These are phyloP conservation scores for Phytophthora quininea DNA, from an alignment of 352 stramenopile species.

Conservation along the genomic window DNA sequence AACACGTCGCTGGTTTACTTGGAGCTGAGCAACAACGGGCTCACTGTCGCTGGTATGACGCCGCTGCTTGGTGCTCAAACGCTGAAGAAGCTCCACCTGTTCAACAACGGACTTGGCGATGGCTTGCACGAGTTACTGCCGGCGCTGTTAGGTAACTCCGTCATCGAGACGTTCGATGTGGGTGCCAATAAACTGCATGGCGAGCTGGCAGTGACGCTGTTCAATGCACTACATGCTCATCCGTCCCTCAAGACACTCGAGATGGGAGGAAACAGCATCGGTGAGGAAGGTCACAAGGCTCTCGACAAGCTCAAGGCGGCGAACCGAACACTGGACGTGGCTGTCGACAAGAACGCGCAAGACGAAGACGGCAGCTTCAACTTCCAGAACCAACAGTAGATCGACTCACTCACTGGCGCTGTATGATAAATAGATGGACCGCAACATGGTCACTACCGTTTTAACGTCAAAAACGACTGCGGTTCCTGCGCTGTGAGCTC, in stretches of 20 bases:
- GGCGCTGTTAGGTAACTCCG: slow-evolving; percentile 52
- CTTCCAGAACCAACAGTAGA: slow-evolving; percentile 35
- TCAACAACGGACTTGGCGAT: slow-evolving; percentile 75
- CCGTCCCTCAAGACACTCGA: slow-evolving; percentile 79
- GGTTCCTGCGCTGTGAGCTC: slow-evolving; percentile 1
- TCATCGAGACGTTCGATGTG: slow-evolving; percentile 67
- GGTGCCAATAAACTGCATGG: slow-evolving; percentile 78
- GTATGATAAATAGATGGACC: slow-evolving; percentile 41
- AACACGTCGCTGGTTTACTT: slow-evolving; percentile 59
- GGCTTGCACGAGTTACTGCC: slow-evolving; percentile 59
- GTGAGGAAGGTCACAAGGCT: slow-evolving; percentile 63
- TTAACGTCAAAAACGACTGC: slow-evolving; percentile 10
- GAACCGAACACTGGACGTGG: slow-evolving; percentile 72
- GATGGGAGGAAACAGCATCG: slow-evolving; percentile 85
- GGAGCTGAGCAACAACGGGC: slow-evolving; percentile 74
- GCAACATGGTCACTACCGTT: slow-evolving; percentile 22
- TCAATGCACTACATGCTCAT: slow-evolving; percentile 67
- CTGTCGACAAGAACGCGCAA: slow-evolving; percentile 81
- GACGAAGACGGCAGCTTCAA: slow-evolving; percentile 68
- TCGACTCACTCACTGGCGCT: slow-evolving; percentile 8
- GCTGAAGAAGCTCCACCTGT: slow-evolving; percentile 71
- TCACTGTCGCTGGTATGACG: slow-evolving; percentile 55
- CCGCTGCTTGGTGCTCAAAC: slow-evolving; percentile 47
- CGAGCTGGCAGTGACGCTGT: slow-evolving; percentile 59
- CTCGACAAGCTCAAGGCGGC: slow-evolving; percentile 63